Evolutionary conservation across 73 alveolate genomes (phyloP), one percentile per base, ranked within the genome.

Genomic region (Uronychia setigera): DNA sequence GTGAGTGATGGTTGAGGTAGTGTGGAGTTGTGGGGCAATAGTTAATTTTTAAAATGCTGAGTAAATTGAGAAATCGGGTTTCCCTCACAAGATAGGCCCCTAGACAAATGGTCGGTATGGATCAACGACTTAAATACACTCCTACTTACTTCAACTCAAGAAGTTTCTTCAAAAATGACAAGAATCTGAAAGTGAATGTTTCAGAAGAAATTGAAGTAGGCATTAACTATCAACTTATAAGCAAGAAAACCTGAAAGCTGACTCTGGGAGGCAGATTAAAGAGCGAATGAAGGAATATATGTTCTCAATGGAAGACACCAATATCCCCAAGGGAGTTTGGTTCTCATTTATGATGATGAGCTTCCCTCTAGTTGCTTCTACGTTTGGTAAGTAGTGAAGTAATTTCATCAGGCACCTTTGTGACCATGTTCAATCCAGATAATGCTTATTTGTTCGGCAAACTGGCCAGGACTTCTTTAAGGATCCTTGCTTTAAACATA

Each of bases 271-370:
- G 76, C 76, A 79, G 33, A 80, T 86, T 30, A 29, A 58, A 60
- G 84, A 78, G 33, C 79, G 76, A 32, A 78, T 79, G 14, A 79
- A 60, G 35, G 88, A 79, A 74, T n/a, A 79, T 27, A 33, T 86
- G 35, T 34, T 31, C 35, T n/a, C 84, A 31, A 86, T 86, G 88
- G 35, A 80, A 11, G 88, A 58, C 1, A 1, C 26, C 19, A 80
- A 79, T 1, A 80, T 80, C 34, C 92, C 92, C 32, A 86, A 86
- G 35, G 92, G 92, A 58, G 92, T 86, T 19, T 31, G 79, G 74
- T 78, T 78, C 75, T 86, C 92, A 32, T 80, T 32, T 79, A 33
- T 86, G 29, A 80, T 86, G 75, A 46, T 86, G 88, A 80, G 78
- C 32, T 59, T 80, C 75, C 92, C 92, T 0, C 58, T 86, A 59